Conservation (phyloP, 768 basidiomycete species). For the Chiua virens region DNA sequence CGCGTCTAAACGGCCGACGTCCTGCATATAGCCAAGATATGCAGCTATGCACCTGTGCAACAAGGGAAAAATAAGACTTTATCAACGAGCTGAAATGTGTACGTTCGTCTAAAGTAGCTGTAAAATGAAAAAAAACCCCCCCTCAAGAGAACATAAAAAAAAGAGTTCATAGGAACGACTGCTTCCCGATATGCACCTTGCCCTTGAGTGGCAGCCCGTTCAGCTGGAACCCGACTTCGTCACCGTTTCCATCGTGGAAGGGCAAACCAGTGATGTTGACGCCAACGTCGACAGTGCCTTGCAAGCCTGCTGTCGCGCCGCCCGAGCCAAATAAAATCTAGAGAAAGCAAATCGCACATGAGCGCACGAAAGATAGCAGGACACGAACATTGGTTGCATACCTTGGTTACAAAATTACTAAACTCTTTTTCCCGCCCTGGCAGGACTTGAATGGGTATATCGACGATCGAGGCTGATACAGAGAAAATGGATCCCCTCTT, state of each 20-base stretch:
- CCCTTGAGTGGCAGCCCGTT: constrained; percentile 67
- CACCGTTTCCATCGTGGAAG: constrained; percentile 37
- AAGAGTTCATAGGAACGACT: constrained; percentile 14
- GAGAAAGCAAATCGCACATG: not conserved
- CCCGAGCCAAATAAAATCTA: constrained; percentile 68
- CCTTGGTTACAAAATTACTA: constrained; percentile 76
- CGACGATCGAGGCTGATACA: constrained; percentile 64
- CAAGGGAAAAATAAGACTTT: not conserved
- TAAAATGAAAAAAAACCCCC: not conserved
- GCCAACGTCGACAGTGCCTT: constrained; percentile 61
- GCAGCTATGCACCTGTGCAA: constrained; percentile 9
- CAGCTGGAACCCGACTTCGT: constrained; percentile 53
- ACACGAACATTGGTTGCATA: constrained; percentile 23
- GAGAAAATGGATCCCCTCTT: constrained; percentile 54
- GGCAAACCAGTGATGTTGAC: constrained; percentile 63
- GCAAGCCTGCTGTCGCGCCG: constrained; percentile 69
- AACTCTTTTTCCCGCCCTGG: constrained; percentile 79
- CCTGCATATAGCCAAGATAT: constrained; percentile 8
- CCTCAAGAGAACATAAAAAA: not conserved
- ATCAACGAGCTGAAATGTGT: constrained; percentile 4
- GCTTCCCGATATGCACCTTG: constrained; percentile 65
- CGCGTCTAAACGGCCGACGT: constrained; percentile 4
- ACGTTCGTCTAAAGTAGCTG: constrained; percentile 1
- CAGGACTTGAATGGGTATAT: constrained; percentile 75
- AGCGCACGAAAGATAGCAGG: not conserved